Evolutionary conservation across 495 filamentous ascomycete genomes (phyloP).

Genomic region (Penicillium chermesinum): DNA sequence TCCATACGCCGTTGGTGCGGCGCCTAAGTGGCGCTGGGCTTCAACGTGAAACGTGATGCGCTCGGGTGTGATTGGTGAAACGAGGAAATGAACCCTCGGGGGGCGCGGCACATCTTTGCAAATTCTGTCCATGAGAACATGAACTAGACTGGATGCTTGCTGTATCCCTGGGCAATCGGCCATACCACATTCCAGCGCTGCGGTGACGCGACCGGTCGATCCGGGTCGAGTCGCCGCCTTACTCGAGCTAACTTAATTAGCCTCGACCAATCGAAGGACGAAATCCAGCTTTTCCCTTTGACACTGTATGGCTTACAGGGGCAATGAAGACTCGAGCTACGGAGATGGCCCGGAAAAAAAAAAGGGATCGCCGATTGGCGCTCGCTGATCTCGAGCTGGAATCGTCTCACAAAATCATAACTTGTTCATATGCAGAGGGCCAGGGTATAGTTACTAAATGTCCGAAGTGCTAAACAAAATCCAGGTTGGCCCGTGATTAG

Average conservation of each 20-base stretch:
- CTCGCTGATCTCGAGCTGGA: too few relatives aligned
- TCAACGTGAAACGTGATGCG: conserved; percentile 14
- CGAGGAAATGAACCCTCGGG: not conserved
- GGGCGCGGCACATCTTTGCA: not conserved
- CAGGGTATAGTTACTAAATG: too few relatives aligned
- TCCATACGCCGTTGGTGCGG: conserved; percentile 1
- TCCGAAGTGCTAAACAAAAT: too few relatives aligned
- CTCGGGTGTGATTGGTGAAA: conserved; percentile 10
- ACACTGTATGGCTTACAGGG: too few relatives aligned
- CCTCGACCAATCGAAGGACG: too few relatives aligned
- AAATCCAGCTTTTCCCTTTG: too few relatives aligned
- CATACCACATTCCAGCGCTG: not conserved
- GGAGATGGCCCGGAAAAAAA: too few relatives aligned
- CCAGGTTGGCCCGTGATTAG: too few relatives aligned
- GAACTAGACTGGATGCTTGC: not conserved
- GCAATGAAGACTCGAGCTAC: too few relatives aligned
- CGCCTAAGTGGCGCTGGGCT: conserved; percentile 7
- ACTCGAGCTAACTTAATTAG: not conserved
- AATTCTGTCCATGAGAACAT: not conserved
- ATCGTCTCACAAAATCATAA: too few relatives aligned
- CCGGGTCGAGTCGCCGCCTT: not conserved
- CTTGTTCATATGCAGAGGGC: too few relatives aligned
- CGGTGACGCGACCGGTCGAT: not conserved
- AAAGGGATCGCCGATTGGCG: too few relatives aligned
- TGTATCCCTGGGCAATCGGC: not conserved